Percentiles rank a stretch among this genome's conserved stretches.
Conservation (phyloP, 208 protist species). For the Acanthamoeba royreba region DNA sequence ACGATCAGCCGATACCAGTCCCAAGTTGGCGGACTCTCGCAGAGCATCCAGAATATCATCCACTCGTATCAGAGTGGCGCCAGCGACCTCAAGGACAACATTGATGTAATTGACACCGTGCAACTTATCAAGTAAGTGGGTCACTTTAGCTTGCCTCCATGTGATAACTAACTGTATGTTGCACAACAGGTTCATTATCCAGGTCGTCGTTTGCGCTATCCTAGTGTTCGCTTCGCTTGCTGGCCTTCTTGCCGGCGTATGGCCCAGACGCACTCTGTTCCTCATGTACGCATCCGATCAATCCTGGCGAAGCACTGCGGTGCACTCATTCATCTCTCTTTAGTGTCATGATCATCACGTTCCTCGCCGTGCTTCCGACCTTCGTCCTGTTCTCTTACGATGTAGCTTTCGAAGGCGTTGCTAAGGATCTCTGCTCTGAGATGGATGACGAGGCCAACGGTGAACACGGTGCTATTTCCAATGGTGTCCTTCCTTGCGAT, state of each 20-base stretch:
- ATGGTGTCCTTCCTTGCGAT: neutral
- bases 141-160: neutral
- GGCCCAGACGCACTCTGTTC: neutral
- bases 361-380: neutral
- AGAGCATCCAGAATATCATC: neutral
- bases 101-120: neutral
- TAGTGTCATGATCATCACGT: constrained; percentile 1
- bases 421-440: neutral
- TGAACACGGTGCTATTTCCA: neutral
- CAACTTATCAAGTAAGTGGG: constrained; percentile 22
- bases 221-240: neutral
- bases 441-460: neutral
- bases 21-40: neutral
- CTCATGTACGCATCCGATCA: constrained; percentile 7
- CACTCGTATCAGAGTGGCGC: neutral
- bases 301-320: too few species aligned
- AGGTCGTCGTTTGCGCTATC: neutral
- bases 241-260: neutral
- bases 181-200: neutral
- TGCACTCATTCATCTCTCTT: too few species aligned
- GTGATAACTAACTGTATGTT: neutral
- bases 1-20: neutral
- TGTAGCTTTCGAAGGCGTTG: neutral
- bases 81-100: neutral
- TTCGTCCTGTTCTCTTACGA: neutral